Conservation (phyloP, 257 asterid species). For the Forsythia suspensa region DNA sequence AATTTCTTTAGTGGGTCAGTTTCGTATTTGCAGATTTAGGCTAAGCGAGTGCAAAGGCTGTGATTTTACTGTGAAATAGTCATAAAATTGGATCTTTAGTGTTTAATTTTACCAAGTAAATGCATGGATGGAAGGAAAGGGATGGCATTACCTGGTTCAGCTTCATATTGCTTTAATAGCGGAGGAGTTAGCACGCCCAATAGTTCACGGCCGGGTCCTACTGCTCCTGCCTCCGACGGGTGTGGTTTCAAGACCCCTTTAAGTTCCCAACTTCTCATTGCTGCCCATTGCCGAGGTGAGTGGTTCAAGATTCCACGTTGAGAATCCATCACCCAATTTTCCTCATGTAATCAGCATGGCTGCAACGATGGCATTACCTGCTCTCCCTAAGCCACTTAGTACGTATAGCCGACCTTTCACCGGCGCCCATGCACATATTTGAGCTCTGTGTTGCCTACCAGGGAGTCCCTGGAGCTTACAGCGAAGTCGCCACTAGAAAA, state of each 20-base stretch:
- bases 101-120: constrained; percentile 31
- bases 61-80: neutral
- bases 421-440: too few relatives aligned
- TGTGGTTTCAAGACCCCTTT: constrained; percentile 16
- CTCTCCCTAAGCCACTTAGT: too few relatives aligned
- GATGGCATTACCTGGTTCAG: constrained; percentile 58
- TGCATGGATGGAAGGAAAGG: constrained; percentile 81
- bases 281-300: constrained; percentile 30
- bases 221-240: constrained; percentile 33
- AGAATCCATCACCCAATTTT: constrained; percentile 35
- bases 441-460: too few relatives aligned
- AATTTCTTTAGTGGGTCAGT: constrained; percentile 26
- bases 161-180: constrained; percentile 66
- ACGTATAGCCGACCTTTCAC: too few relatives aligned
- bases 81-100: constrained; percentile 25
- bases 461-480: too few relatives aligned
- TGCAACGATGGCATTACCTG: neutral
- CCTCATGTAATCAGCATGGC: constrained; percentile 32
- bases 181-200: constrained; percentile 51
- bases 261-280: constrained; percentile 23
- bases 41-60: neutral
- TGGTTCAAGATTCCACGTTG: constrained; percentile 38
- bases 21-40: constrained; percentile 22
- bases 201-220: constrained; percentile 35
- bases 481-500: too few relatives aligned